Base-by-base conservation (phyloP, 1,284 basidiomycete species). In the Exobasidium cylindrosporum region DNA sequence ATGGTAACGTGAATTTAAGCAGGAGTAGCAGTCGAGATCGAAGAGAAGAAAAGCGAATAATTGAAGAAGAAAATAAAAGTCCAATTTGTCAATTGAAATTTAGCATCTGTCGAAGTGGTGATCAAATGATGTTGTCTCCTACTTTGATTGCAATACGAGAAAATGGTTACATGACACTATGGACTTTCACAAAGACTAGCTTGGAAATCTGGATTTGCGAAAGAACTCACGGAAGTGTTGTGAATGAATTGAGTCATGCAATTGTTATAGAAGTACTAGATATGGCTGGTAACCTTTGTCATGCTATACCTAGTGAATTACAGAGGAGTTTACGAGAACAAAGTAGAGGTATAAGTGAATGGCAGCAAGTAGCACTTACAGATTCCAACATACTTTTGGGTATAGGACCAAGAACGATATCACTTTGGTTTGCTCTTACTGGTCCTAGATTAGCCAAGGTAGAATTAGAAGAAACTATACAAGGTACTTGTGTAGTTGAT, bases 191-290 rank as follows among this genome's bases (percentile, higher is more conserved):
- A 23, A 70, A 60, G 56, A 61, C 63, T 30, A 44, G 56, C 14
- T 49, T 73, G 1, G 69, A 69, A 28, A 65, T 65, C 57, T 78
- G 76, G 76, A 54, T 76, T 32, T 62, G 61, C 21, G 64, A 63
- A 32, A 62, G 73, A 28, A 69, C 65, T 11, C 46, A 61, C 26
- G 58, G 55, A 6, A 54, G 60, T 26, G 67, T 61, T 57, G 44
- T 70, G 7, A 69, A 73, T n/a, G 72, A 74, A 32, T 57, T 73
- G 4, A 56, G 50, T 32, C 49, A 54, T 7, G 49, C 60, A 0
- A 54, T 67, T 24, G 30, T 43, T n/a, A 47, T 67, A 4, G 35
- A 62, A n/a, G 55, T 78, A 3, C 59, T 78, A 13, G 76, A 77
- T 29, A 21, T 62, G 2, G 44, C 47, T 2, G 76, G 76, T n/a